These are phyloP conservation scores for Medicago ruthenica DNA, from an alignment of 306 rosid species.

Conservation along the genomic window DNA sequence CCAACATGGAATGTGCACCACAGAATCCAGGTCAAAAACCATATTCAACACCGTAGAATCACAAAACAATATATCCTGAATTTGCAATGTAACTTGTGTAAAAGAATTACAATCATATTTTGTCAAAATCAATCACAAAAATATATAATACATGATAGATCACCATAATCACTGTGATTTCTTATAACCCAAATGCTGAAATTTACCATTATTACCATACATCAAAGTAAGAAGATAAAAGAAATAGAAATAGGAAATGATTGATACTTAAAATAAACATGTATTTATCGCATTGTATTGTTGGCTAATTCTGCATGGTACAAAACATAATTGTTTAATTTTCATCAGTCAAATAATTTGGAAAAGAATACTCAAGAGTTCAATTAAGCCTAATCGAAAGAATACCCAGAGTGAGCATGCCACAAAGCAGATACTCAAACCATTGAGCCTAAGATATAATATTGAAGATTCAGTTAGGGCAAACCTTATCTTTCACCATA, in stretches of 20 bases:
- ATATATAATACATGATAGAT: constrained; percentile 27
- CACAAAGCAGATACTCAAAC: constrained; percentile 27
- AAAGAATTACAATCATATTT: constrained; percentile 27
- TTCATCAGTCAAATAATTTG: constrained; percentile 38
- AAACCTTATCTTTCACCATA: constrained; percentile 98
- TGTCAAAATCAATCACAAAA: constrained; percentile 31
- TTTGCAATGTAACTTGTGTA: constrained; percentile 22
- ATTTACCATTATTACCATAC: constrained; percentile 25
- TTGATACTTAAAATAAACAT: constrained; percentile 30
- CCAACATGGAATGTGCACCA: constrained; percentile 48
- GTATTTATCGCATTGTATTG: constrained; percentile 23
- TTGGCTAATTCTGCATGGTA: constrained; percentile 24
- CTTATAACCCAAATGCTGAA: constrained; percentile 17
- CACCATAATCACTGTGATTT: constrained; percentile 16
- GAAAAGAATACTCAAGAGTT: constrained; percentile 26
- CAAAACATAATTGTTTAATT: constrained; percentile 36
- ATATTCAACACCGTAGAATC: constrained; percentile 36
- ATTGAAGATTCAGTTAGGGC: constrained; percentile 46
- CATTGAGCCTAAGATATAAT: constrained; percentile 29
- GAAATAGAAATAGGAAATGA: constrained; percentile 28
- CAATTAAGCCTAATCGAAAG: constrained; percentile 26
- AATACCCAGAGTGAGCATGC: constrained; percentile 24
- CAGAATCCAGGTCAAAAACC: constrained; percentile 38
- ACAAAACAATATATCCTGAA: constrained; percentile 34
- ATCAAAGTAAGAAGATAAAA: constrained; percentile 13